Conservation (phyloP, 176 grass and related monocot species). For the Puya raimondii region DNA sequence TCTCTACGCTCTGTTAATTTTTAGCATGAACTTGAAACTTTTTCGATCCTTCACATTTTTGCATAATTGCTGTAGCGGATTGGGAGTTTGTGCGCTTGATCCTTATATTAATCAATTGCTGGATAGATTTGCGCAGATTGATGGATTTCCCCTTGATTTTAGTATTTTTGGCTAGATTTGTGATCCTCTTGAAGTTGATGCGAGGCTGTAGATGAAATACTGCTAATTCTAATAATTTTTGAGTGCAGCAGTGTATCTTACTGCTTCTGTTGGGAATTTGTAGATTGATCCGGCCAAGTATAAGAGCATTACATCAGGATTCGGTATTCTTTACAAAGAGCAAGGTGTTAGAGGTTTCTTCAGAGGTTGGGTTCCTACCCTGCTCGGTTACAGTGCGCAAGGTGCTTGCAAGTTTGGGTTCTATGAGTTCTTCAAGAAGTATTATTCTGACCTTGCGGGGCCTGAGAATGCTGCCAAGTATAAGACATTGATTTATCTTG, state of each 20-base stretch:
- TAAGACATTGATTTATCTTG: constrained; percentile 97
- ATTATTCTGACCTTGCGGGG: constrained; percentile 90
- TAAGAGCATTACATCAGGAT: constrained; percentile 86
- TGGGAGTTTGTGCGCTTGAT: neutral
- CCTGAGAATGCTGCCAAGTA: constrained; percentile 85
- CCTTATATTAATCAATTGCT: neutral
- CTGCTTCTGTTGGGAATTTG: neutral
- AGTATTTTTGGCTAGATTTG: neutral
- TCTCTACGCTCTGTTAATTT: too few species aligned
- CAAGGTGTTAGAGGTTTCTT: constrained; percentile 84
- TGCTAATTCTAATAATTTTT: neutral
- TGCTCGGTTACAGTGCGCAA: constrained; percentile 90
- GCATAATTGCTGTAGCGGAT: neutral
- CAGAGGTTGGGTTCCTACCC: constrained; percentile 89
- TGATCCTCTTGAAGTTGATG: neutral
- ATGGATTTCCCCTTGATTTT: neutral
- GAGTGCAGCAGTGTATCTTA: neutral
- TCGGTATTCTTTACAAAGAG: constrained; percentile 73
- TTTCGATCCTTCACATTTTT: neutral
- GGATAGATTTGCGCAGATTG: neutral
- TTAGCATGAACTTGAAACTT: neutral
- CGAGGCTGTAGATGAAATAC: neutral
- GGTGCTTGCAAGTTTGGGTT: constrained; percentile 97
- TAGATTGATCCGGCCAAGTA: constrained; percentile 89
- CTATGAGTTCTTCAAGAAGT: constrained; percentile 99